These are phyloP conservation scores for Cryomyces minteri DNA, from an alignment of 495 filamentous ascomycete species.

Conservation along the genomic window DNA sequence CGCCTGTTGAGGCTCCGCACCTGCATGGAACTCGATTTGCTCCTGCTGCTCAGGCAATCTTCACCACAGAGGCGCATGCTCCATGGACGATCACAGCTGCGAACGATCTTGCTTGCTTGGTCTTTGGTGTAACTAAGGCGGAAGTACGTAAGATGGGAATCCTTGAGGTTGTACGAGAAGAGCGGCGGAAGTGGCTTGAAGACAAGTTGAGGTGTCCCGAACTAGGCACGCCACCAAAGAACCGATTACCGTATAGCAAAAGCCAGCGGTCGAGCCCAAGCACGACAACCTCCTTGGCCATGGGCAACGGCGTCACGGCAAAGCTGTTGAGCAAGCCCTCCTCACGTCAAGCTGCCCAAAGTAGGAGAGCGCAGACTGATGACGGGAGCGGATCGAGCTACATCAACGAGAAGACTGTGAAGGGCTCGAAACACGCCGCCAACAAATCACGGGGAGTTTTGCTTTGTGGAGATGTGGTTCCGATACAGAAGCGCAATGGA, in stretches of 20 bases:
- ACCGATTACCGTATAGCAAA: conserved; percentile 20
- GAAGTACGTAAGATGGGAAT: conserved; percentile 93
- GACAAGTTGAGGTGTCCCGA: conserved; percentile 52
- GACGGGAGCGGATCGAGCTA: conserved; percentile 53
- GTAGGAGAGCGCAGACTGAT: conserved; percentile 46
- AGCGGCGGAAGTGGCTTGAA: conserved; percentile 77
- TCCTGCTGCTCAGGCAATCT: conserved; percentile 86
- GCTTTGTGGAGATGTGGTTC: conserved; percentile 91
- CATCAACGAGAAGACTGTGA: conserved; percentile 22
- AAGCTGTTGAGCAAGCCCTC: conserved; percentile 74
- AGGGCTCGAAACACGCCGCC: conserved; percentile 30
- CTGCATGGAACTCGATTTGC: conserved; percentile 80
- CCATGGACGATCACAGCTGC: conserved; percentile 94
- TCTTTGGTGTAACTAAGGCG: conserved; percentile 87
- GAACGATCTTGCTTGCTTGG: conserved; percentile 90
- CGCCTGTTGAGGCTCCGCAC: conserved; percentile 15
- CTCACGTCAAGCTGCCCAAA: conserved; percentile 38
- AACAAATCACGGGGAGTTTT: conserved; percentile 79
- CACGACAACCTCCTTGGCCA: conserved; percentile 31
- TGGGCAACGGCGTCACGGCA: conserved; percentile 70
- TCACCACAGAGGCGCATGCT: conserved; percentile 70
- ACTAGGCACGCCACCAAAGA: conserved; percentile 26
- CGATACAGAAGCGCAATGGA: conserved; percentile 89
- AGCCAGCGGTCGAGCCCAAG: conserved; percentile 26
- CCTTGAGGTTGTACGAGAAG: conserved; percentile 78